Base-by-base conservation (phyloP, 2,329 filamentous ascomycete species). In the Aureobasidium namibiae region DNA sequence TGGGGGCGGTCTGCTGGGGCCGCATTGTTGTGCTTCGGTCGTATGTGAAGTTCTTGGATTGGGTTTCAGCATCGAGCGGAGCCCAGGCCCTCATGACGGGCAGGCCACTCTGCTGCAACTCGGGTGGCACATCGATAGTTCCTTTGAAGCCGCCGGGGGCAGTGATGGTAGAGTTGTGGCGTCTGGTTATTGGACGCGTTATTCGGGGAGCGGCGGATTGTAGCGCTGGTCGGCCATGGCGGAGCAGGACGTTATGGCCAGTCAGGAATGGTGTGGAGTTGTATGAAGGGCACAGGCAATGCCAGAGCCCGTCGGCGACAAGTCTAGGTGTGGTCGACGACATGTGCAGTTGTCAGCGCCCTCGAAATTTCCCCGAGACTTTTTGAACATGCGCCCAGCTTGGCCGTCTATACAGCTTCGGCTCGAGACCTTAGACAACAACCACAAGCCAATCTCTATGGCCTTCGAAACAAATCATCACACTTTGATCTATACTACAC, bases 241-340 rank as follows among this genome's bases (percentile, higher is more conserved):
- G 60, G 16, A 33, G 39, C 41, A 65, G 42, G 18, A 56, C 31
- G 34, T 61, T 29, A 6, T 41, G 57, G 13, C 60, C 39, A 14
- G 59, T 23, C 18, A 44, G 14, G 10, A 48, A 44, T 26, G 61
- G 34, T 16, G 23, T 46, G 3, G 23, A 16, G 16, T 48, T 60
- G 60, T 82, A 74, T 9, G 77, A 79, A 13, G 84, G 84, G 66
- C 82, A 86, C 16, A 87, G 73, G 67, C 80, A 85, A 67, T 81
- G 80, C 82, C 83, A 86, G 46, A 88, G 76, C 61, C 83, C 82
- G 69, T 87, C 84, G 66, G 73, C 70, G 65, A 71, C 65, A 56
- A 74, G 66, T 65, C 65, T 70, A 54, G 67, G 65, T 41, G 67
- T 63, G 64, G 64, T 68, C 71, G 54, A 75, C 73, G 61, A 59